Percentiles rank a stretch among this genome's conserved stretches.
Evolutionary conservation across 2,329 filamentous ascomycete genomes (phyloP).

Genomic region (Dryadomyces quercivorus): DNA sequence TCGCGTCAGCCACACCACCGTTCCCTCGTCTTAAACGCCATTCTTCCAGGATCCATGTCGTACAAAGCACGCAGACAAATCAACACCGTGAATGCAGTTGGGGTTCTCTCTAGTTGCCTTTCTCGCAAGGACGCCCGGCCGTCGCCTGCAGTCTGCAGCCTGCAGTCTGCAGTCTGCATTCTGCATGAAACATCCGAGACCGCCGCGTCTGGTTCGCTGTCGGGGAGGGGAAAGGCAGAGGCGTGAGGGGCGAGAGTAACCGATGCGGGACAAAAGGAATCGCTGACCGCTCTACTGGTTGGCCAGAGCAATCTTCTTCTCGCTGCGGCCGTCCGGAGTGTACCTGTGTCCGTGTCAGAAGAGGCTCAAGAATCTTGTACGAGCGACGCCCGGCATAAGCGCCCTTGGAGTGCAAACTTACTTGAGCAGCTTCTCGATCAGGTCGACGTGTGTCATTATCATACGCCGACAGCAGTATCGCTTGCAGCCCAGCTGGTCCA

Average conservation of each 20-base stretch:
- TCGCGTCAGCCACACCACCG: not conserved
- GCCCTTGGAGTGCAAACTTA: slow-evolving; percentile 34
- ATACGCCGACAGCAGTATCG: slow-evolving; percentile 98
- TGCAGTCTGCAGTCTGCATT: no score
- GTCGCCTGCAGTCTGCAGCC: not conserved
- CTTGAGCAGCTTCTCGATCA: slow-evolving; percentile 97
- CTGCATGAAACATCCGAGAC: not conserved
- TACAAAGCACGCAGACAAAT: not conserved
- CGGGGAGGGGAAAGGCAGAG: not conserved
- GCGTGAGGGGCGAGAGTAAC: no score
- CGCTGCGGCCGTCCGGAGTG: slow-evolving; percentile 49
- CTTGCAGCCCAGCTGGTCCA: slow-evolving; percentile 87
- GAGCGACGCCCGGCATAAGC: not conserved
- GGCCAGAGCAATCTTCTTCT: slow-evolving; percentile 38
- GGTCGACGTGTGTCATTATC: slow-evolving; percentile 98
- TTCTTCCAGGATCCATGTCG: not conserved
- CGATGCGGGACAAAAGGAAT: not conserved
- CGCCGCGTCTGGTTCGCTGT: not conserved
- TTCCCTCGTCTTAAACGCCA: not conserved
- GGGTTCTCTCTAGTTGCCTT: no score
- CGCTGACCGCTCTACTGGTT: slow-evolving; percentile 9
- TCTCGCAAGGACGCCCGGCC: no score
- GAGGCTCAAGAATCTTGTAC: not conserved
- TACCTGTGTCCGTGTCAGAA: slow-evolving; percentile 28
- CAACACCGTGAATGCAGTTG: not conserved